Conservation (phyloP, 2,329 filamentous ascomycete species). For the Endothia cerciana region DNA sequence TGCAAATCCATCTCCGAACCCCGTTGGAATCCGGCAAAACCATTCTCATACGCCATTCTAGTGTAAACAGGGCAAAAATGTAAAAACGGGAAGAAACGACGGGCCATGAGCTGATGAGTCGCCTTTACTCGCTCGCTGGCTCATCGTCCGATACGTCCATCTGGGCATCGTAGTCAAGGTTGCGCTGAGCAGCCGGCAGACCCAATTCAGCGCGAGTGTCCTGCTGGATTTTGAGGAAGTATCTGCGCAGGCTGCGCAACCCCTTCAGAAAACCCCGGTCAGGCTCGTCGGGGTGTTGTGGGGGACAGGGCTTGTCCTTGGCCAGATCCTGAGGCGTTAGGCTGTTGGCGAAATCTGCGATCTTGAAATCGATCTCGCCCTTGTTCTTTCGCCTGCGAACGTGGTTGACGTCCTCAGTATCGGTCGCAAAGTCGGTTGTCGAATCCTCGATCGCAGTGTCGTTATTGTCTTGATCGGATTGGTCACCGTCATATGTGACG, state of each 20-base stretch:
- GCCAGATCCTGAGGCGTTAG: slow-evolving; percentile 82
- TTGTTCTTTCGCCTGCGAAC: slow-evolving; percentile 53
- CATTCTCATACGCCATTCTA: slow-evolving; percentile 16
- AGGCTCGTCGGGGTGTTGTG: slow-evolving; percentile 76
- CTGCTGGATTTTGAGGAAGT: slow-evolving; percentile 85
- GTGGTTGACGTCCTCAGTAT: slow-evolving; percentile 53
- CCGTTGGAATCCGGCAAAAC: neutral
- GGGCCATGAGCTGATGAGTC: neutral
- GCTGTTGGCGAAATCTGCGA: slow-evolving; percentile 98
- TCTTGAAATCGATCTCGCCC: slow-evolving; percentile 84
- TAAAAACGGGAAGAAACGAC: neutral
- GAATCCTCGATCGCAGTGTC: slow-evolving; percentile 60
- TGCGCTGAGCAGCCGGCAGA: slow-evolving; percentile 36
- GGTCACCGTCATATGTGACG: slow-evolving; percentile 93
- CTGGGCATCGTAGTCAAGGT: slow-evolving; percentile 24
- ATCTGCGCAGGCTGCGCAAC: slow-evolving; percentile 74
- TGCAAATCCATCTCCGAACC: neutral
- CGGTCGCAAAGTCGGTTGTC: slow-evolving; percentile 61
- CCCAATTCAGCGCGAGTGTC: slow-evolving; percentile 67
- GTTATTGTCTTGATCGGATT: slow-evolving; percentile 53
- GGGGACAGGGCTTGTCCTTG: slow-evolving; percentile 71
- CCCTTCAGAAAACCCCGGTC: slow-evolving; percentile 91
- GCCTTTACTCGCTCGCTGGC: slow-evolving; percentile 38
- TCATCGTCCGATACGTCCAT: slow-evolving; percentile 36
- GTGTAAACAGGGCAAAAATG: neutral